Evolutionary conservation across 768 basidiomycete genomes (phyloP), one percentile per base, ranked within the genome.

Genomic region (Nevesoporus exiguus): DNA sequence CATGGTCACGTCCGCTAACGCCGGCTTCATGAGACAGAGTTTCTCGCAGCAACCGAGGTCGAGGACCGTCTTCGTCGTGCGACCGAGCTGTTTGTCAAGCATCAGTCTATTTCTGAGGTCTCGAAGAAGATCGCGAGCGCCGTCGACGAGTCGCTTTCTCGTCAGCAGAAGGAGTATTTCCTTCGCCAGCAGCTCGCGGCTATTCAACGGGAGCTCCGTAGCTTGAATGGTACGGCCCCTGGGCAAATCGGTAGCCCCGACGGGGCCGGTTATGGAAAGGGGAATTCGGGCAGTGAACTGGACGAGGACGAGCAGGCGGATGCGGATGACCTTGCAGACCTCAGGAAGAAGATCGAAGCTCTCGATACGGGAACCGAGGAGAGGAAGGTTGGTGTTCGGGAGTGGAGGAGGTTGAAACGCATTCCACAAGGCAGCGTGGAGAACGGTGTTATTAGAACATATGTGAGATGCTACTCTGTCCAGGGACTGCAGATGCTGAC

Each of bases 351-450:
- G 63, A 86, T 94, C 30, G 88, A 92, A 56, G 83, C 82, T 0
- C 85, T 92, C 76, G 79, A 79, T 11, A 74, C 75, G 11, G 86
- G 85, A 14, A 84, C 81, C 34, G 92, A 94, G 67, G 91, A 93
- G 66, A 78, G 90, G 39, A 90, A 86, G 67, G 85, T 88, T 69
- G 88, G 87, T 22, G 80, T 86, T 0, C 72, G 90, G 31, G 95
- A 98, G 66, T 90, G 90, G 81, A 82, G 84, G 61, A 74, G 95
- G 40, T 72, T 97, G 30, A 88, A 85, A 68, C 82, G 92, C 19
- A 95, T 92, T n/a, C 92, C 93, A 0, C 83, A 85, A 31, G 90
- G 92, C 17, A 91, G 90, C 48, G 90, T 93, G 2, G 95, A 97
- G 74, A 84, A 90, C 64, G 91, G 93, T 5, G 93, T 96, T 33